A percentile compares a stretch with the other conserved stretches of the same genome.
Evolutionary conservation across 441 rosid species (phyloP).

Genomic region (Adansonia gregorii): DNA sequence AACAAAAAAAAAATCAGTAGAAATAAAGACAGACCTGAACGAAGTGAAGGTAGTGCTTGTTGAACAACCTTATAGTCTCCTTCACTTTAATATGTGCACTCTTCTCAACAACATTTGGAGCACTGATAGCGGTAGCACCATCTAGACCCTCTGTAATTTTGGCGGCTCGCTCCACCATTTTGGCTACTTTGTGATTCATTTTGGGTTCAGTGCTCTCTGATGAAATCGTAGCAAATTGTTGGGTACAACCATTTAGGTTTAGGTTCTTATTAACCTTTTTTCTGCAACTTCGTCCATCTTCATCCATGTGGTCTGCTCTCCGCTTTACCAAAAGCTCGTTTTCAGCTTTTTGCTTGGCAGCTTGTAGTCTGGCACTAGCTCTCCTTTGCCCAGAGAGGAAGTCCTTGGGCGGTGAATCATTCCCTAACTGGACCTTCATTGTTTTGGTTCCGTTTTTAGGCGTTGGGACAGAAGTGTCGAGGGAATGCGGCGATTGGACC

Average conservation of each 20-base stretch:
- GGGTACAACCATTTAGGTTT: neutral
- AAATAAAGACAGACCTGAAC: conserved; percentile 58
- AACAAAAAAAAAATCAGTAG: neutral
- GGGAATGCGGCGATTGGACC: conserved; percentile 27
- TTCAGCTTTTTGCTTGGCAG: conserved; percentile 32
- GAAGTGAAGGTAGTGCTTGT: conserved; percentile 76
- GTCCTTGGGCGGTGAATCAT: neutral
- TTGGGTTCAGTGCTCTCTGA: neutral
- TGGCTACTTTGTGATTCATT: conserved; percentile 13
- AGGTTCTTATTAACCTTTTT: conserved; percentile 25
- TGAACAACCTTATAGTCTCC: conserved; percentile 70
- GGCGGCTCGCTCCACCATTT: conserved; percentile 18
- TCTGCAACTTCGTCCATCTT: conserved; percentile 20
- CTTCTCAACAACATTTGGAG: conserved; percentile 33
- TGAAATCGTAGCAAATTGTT: neutral
- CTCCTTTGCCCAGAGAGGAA: conserved; percentile 8
- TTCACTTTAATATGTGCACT: conserved; percentile 63
- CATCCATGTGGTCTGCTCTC: conserved; percentile 40
- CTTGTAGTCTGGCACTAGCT: conserved; percentile 24
- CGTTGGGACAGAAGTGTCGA: conserved; percentile 14
- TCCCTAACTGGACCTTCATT: neutral
- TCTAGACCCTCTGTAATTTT: conserved; percentile 19
- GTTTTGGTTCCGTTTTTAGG: neutral
- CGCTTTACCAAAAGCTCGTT: conserved; percentile 38
- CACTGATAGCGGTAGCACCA: conserved; percentile 19